These are phyloP conservation scores for Abelmoschus esculentus DNA, from an alignment of 345 rosid genomes.

Conservation along the genomic window DNA sequence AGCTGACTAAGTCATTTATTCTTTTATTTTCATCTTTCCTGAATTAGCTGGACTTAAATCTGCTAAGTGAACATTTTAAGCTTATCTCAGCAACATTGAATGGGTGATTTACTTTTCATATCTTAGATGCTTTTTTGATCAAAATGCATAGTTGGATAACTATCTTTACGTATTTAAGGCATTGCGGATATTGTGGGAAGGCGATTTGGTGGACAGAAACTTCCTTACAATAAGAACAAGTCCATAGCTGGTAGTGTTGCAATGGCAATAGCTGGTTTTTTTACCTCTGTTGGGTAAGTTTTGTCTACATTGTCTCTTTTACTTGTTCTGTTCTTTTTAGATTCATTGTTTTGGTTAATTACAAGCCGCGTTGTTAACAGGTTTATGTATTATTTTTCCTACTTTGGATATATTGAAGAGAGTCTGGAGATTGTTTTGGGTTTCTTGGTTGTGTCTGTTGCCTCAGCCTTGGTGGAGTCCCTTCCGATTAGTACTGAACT, in stretches of 20 bases:
- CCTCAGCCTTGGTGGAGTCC: slow-evolving; percentile 76
- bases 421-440: slow-evolving; percentile 47
- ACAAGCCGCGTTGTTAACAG: slow-evolving; percentile 25
- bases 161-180: slow-evolving; percentile 33
- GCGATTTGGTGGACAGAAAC: slow-evolving; percentile 54
- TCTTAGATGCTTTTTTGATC: not conserved
- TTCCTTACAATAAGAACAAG: slow-evolving; percentile 74
- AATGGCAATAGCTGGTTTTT: slow-evolving; percentile 65
- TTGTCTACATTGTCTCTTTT: not conserved
- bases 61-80: not conserved
- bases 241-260: slow-evolving; percentile 79
- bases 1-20: not conserved
- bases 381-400: slow-evolving; percentile 64
- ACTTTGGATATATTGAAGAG: slow-evolving; percentile 49
- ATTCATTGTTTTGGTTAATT: not conserved
- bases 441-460: slow-evolving; percentile 57
- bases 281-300: slow-evolving; percentile 55
- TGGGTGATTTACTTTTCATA: not conserved
- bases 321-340: not conserved
- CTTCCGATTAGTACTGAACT: slow-evolving; percentile 68
- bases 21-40: not conserved
- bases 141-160: not conserved
- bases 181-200: slow-evolving; percentile 88
- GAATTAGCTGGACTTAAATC: not conserved
- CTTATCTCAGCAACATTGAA: not conserved